These are phyloP conservation scores for Incumbomyces delicatus DNA, from an alignment of 2,329 filamentous ascomycete species.

Conservation along the genomic window DNA sequence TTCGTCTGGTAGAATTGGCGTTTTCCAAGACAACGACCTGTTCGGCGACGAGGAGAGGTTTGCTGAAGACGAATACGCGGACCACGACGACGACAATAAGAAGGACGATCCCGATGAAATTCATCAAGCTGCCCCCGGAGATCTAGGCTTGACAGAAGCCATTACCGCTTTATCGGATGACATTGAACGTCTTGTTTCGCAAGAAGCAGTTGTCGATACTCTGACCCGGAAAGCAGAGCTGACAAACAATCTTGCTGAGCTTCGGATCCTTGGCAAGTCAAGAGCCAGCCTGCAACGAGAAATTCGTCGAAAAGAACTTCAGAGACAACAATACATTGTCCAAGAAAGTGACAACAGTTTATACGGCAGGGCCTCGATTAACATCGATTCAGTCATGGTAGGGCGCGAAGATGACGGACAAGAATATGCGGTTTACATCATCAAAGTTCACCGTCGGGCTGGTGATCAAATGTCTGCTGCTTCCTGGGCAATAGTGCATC, in stretches of 20 bases:
- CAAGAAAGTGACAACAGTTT: conserved; percentile 97
- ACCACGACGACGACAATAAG: conserved; percentile 49
- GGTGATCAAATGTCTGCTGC: conserved; percentile 96
- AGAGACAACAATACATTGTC: conserved; percentile 91
- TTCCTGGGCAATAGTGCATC: conserved; percentile 80
- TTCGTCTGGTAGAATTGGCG: conserved; percentile 74
- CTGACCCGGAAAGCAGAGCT: conserved; percentile 88
- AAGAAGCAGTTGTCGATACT: conserved; percentile 85
- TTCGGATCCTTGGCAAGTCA: conserved; percentile 85
- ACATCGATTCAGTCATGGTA: conserved; percentile 86
- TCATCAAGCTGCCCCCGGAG: conserved; percentile 86
- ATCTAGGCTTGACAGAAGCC: conserved; percentile 85
- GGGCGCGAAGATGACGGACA: conserved; percentile 84
- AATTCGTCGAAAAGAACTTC: conserved; percentile 85
- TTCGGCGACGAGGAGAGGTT: conserved; percentile 84
- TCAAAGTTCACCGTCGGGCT: conserved; percentile 82
- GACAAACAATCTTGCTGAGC: conserved; percentile 89
- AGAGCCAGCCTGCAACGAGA: conserved; percentile 88
- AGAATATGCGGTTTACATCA: conserved; percentile 80
- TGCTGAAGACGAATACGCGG: conserved; percentile 75
- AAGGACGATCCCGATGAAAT: conserved; percentile 63
- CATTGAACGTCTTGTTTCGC: conserved; percentile 77
- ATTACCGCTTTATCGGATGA: conserved; percentile 80
- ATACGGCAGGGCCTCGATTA: conserved; percentile 80
- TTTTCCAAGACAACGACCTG: conserved; percentile 83